Evolutionary conservation across 768 basidiomycete genomes (phyloP).

Genomic region (Guyanaporus albipodus): DNA sequence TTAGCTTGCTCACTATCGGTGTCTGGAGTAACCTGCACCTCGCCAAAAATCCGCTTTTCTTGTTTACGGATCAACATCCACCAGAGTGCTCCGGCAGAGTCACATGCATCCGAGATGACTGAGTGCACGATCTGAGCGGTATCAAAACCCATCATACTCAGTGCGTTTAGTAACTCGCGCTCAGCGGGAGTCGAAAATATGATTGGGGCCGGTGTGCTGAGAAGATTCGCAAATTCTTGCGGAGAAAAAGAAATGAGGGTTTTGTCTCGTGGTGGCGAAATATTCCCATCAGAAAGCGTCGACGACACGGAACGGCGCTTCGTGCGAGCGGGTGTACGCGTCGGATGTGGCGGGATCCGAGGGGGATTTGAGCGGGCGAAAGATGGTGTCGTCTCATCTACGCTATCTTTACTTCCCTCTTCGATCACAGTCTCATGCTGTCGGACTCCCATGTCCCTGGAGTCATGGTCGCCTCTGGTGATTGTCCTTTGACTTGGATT

Average conservation of each 20-base stretch:
- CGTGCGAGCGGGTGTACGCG: conserved; percentile 89
- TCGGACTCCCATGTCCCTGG: conserved; percentile 32
- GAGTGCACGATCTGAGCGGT: conserved; percentile 94
- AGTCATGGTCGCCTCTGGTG: conserved; percentile 35
- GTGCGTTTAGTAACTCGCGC: conserved; percentile 68
- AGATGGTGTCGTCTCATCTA: conserved; percentile 7
- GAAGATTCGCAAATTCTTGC: conserved; percentile 59
- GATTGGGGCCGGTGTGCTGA: conserved; percentile 64
- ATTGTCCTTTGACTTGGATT: conserved; percentile 60
- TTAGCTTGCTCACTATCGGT: conserved; percentile 14
- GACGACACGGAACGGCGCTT: conserved; percentile 96
- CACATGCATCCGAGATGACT: conserved; percentile 88
- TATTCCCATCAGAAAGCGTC: conserved; percentile 62
- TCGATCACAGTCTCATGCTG: conserved; percentile 52
- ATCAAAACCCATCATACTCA: conserved; percentile 82
- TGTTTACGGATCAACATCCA: conserved; percentile 91
- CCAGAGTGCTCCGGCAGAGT: conserved; percentile 87
- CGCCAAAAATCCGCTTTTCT: conserved; percentile 52
- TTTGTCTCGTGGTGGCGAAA: conserved; percentile 49
- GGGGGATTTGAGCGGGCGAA: conserved; percentile 22
- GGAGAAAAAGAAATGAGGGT: conserved; percentile 35
- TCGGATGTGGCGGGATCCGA: conserved; percentile 55
- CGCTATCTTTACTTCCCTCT: conserved; percentile 23
- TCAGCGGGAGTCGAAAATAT: conserved; percentile 88
- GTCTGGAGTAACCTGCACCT: conserved; percentile 24